Percentiles rank a stretch among this genome's conserved stretches.
These are phyloP conservation scores for Aureobasidium namibiae DNA, from an alignment of 2,329 filamentous ascomycete genomes.

Conservation along the genomic window DNA sequence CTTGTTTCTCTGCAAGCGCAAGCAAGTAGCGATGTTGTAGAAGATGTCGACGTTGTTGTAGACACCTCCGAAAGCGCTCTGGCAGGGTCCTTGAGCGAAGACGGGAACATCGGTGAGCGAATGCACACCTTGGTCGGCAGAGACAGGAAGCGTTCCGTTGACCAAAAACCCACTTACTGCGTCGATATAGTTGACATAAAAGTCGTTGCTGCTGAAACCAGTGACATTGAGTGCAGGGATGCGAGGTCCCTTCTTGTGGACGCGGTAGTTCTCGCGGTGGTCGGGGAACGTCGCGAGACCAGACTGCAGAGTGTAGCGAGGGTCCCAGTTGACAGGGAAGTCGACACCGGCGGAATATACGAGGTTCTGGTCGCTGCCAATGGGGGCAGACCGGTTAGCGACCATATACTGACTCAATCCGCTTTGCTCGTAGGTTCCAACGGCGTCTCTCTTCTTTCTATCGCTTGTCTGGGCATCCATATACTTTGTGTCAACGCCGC, in stretches of 20 bases:
- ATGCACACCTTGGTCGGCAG: conserved; percentile 61
- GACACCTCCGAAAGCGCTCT: conserved; percentile 63
- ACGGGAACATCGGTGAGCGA: conserved; percentile 71
- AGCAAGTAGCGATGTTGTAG: conserved; percentile 62
- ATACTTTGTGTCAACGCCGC: conserved; percentile 72
- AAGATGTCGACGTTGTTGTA: conserved; percentile 67
- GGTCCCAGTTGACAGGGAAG: conserved; percentile 80
- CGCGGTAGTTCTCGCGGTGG: conserved; percentile 65
- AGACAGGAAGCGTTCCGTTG: conserved; percentile 64
- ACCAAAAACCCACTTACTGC: conserved; percentile 58
- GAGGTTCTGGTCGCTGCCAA: conserved; percentile 49
- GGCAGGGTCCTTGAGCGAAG: conserved; percentile 70
- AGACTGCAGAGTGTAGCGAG: conserved; percentile 69
- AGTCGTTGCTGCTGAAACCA: conserved; percentile 41
- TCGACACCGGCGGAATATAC: conserved; percentile 63
- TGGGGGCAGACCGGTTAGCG: conserved; percentile 62
- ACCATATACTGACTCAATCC: conserved; percentile 70
- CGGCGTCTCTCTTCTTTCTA: conserved; percentile 65
- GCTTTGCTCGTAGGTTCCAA: conserved; percentile 65
- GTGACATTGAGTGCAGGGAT: conserved; percentile 49
- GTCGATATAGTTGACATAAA: conserved; percentile 62
- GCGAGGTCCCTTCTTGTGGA: conserved; percentile 59
- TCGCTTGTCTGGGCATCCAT: conserved; percentile 56
- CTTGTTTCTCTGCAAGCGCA: conserved; percentile 41
- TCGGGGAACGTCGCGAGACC: conserved; percentile 67